phyloP scores from a whole-genome alignment of 2,329 filamentous ascomycete species.

The Colletotrichum sp. region DNA sequence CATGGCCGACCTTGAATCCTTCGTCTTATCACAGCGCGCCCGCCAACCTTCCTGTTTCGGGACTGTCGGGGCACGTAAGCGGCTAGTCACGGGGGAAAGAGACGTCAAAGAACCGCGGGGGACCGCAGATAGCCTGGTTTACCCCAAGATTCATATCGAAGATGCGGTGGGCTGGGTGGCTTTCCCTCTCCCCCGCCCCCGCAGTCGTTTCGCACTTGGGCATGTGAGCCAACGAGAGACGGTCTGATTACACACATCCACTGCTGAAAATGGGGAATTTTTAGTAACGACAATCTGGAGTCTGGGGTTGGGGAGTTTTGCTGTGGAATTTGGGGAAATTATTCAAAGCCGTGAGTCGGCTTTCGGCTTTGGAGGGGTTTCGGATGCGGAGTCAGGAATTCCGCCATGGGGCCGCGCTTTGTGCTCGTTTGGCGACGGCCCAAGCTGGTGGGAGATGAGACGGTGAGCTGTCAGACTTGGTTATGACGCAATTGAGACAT shows the following conservation, averaged over 20 bases:
- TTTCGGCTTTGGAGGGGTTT: not conserved
- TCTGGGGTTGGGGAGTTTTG: not conserved
- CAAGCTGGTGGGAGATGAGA: not conserved
- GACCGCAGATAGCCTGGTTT: not conserved
- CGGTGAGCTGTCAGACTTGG: not conserved
- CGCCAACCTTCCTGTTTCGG: not conserved
- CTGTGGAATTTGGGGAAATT: not conserved
- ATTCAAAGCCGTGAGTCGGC: not conserved
- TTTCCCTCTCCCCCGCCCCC: not conserved
- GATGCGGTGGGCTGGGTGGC: not conserved
- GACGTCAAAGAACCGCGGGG: not conserved
- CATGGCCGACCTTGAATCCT: not conserved
- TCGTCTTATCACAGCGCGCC: not conserved
- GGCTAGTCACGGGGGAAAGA: not conserved
- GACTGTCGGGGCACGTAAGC: not conserved
- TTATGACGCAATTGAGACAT: not conserved
- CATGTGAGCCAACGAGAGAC: conserved; percentile 17
- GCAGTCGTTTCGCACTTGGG: conserved; percentile 4
- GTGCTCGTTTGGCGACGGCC: conserved; percentile 8
- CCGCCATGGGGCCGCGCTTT: not conserved
- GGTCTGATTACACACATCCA: not conserved
- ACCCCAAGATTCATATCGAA: conserved; percentile 3
- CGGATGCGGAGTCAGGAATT: not conserved
- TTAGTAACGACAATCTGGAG: not conserved
- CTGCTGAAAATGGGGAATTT: not conserved